These are phyloP conservation scores for Neckera pumila DNA, from an alignment of 225 moss, liverwort and hornwort genomes.

Conservation along the genomic window DNA sequence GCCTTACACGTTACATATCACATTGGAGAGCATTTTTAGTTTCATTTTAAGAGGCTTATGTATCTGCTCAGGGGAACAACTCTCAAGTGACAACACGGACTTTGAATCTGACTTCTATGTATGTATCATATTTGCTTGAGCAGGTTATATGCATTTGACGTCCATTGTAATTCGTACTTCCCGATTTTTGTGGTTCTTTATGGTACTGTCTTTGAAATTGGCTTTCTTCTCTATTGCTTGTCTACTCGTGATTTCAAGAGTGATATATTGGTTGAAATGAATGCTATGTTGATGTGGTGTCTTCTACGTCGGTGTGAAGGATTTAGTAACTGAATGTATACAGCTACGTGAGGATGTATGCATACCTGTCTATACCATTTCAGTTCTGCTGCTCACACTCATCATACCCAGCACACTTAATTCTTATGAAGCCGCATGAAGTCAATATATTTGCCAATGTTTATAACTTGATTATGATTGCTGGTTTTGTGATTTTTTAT, in stretches of 20 bases:
- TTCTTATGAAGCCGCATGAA: background rate
- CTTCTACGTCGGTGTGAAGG: background rate
- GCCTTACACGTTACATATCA: background rate
- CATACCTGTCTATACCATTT: background rate
- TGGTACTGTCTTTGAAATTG: slow-evolving; percentile 33
- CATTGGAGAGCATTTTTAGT: background rate
- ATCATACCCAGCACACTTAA: background rate
- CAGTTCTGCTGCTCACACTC: background rate
- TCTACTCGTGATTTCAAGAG: background rate
- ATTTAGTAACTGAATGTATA: background rate
- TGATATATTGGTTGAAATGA: background rate
- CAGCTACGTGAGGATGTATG: background rate
- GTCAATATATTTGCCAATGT: background rate
- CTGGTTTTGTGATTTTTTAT: background rate
- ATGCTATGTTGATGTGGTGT: background rate
- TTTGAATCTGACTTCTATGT: background rate
- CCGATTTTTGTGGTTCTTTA: slow-evolving; percentile 84
- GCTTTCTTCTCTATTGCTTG: background rate
- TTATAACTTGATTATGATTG: background rate
- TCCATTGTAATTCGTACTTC: slow-evolving; percentile 97
- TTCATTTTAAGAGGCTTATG: background rate
- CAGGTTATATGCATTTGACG: slow-evolving; percentile 95
- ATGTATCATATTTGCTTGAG: background rate
- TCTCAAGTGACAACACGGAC: background rate
- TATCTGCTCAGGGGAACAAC: background rate